Base-by-base conservation (phyloP, 2,329 filamentous ascomycete genomes). In the Ilyonectria sp. region DNA sequence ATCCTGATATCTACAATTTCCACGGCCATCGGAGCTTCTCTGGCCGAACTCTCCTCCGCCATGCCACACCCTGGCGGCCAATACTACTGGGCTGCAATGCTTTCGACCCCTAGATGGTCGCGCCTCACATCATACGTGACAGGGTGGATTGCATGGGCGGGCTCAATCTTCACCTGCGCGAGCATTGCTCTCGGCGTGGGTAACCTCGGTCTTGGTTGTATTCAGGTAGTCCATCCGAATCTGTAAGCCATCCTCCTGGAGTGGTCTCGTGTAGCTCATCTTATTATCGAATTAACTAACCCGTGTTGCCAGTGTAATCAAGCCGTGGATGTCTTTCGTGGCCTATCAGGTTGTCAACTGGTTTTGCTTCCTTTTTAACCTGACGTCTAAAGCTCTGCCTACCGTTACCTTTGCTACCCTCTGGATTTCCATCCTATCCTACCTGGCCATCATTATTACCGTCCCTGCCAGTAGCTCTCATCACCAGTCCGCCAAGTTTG, bases 311-410 rank as follows among this genome's bases (percentile, higher is more conserved):
- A 64, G 61, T 21, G 19, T 17, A 2, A 23, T 65, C 7, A 49
- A 65, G 17, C 56, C 63, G 13, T 65, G 63, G 56, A 60, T 60
- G 56, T 49, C 49, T 4, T 60, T 65, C 19, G 63, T 52, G 31
- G 49, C 40, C 15, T 65, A 65, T 43, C 63, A 65, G 31, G 40
- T 60, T 33, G 19, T 56, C 31, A 33, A 65, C 43, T 43, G 56
- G 33, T 17, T 31, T 17, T 60, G 56, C 6, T 37, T 33, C 19
- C 43, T 60, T 2, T 60, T 65, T 47, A 65, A 65, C 40, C 46
- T 54, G 19, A 60, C 55, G 2, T 47, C 47, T 15, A 49, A 40
- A 21, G 49, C 56, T 9, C 23, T 65, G 3, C 63, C 63, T 31
- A 52, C 40, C 11, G 43, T 61, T 23, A 57, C 57, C n/a, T 61